Evolutionary conservation across 2,329 filamentous ascomycete genomes (phyloP).

Genomic region (Colletotrichum godetiae): DNA sequence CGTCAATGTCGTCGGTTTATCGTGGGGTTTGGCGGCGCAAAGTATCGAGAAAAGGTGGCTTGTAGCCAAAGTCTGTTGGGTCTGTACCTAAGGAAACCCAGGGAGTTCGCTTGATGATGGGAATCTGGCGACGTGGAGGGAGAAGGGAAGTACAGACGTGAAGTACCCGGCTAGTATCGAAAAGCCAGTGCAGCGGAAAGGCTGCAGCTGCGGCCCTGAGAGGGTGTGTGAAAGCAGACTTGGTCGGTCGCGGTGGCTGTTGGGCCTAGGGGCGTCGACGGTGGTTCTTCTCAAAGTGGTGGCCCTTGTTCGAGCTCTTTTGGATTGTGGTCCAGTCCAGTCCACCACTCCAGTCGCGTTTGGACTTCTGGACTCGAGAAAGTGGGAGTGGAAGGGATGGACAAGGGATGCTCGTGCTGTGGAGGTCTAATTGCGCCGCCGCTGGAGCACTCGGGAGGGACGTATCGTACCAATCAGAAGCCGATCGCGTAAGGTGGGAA

Average conservation of each 20-base stretch:
- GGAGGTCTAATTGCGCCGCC: conserved; percentile 32
- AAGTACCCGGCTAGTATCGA: background rate
- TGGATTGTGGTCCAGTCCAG: conserved; percentile 14
- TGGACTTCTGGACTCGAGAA: conserved; percentile 23
- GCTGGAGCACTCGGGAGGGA: conserved; percentile 32
- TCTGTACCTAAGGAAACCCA: conserved; percentile 11
- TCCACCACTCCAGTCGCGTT: conserved; percentile 24
- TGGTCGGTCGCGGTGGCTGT: background rate
- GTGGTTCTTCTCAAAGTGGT: conserved; percentile 15
- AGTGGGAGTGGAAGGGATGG: conserved; percentile 20
- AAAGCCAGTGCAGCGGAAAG: background rate
- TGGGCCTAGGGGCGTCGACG: conserved; percentile 27
- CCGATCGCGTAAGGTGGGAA: conserved; percentile 44
- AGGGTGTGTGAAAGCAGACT: background rate
- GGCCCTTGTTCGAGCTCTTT: conserved; percentile 28
- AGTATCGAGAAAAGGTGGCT: conserved; percentile 14
- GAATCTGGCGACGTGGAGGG: conserved; percentile 8
- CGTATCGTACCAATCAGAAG: conserved; percentile 48
- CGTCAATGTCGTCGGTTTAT: conserved; percentile 17
- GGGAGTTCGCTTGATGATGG: conserved; percentile 2
- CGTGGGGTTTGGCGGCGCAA: conserved; percentile 1
- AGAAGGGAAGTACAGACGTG: background rate
- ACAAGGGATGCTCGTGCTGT: conserved; percentile 25
- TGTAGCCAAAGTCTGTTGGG: background rate
- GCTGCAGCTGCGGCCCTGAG: background rate